Evolutionary conservation across 305 asterid genomes (phyloP), one percentile per base, ranked within the genome.

Genomic region (Fraxinus floribunda): DNA sequence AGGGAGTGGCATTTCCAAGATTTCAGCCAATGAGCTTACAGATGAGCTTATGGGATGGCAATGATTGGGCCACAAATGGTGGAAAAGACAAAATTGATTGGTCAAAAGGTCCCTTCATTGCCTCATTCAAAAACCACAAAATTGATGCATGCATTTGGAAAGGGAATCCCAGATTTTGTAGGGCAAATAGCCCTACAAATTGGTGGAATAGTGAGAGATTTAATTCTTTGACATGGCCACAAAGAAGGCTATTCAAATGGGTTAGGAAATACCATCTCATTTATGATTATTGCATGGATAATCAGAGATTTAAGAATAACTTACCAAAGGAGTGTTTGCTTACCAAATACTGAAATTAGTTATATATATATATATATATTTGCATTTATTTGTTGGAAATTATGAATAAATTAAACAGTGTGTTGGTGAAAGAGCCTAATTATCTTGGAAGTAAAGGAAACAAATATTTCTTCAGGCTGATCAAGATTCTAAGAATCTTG

Each of bases 61-160:
- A 85, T 5, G 76, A 57, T 36, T 95, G 98, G 99, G 98, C 99
- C 75, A 89, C 99, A 0, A 82, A 82, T 24, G 97, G 97, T 1
- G 97, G 97, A 0, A 82, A 84, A 73, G 89, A 70, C 76, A 91
- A 84, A 78, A 88, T 91, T 8, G 93, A 93, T 62, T 95, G 98
- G 97, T 88, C 97, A 18, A 39, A 86, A 4, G 86, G 85, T 64
- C 99, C 98, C 6, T 95, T 94, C 74, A 81, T 87, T 30, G 92
- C 91, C 18, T 78, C 93, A n/a, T 90, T 93, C 78, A 88, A 80
- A 73, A 78, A 84, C 82, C 84, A 87, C 79, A 90, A 83, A 71
- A 84, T 95, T 11, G 98, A 94, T 70, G 97, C 93, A 0, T 95
- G 99, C 74, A 44, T 90, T 16, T 94, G 97, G 97, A 88, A 88